Conservation (phyloP, 768 basidiomycete species). For the Crassisporium funariophilum region DNA sequence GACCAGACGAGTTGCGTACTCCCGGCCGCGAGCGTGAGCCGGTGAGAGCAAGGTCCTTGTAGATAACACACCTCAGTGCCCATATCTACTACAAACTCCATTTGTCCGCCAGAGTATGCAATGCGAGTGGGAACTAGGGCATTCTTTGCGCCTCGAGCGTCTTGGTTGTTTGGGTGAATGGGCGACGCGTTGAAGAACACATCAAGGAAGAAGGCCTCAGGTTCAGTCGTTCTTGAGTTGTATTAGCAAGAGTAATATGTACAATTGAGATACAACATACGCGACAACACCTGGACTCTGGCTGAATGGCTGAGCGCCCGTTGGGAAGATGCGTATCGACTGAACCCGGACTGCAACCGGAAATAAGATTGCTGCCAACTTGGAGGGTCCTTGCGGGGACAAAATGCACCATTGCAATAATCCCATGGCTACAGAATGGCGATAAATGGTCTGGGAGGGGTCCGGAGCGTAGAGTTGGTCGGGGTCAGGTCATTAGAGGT, state of each 20-base stretch:
- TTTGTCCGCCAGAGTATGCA: slow-evolving; percentile 68
- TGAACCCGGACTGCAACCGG: slow-evolving; percentile 66
- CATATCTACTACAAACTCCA: slow-evolving; percentile 72
- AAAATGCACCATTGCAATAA: slow-evolving; percentile 74
- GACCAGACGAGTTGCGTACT: slow-evolving; percentile 79
- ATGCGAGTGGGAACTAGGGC: slow-evolving; percentile 71
- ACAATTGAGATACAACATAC: slow-evolving; percentile 37
- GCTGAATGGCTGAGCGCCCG: slow-evolving; percentile 60
- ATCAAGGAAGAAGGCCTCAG: slow-evolving; percentile 72
- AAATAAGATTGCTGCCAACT: slow-evolving; percentile 74
- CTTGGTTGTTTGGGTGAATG: slow-evolving; percentile 35
- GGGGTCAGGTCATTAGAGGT: background rate
- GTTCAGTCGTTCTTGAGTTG: slow-evolving; percentile 61
- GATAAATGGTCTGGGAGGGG: background rate
- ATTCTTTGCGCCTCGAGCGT: slow-evolving; percentile 62
- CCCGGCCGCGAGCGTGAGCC: slow-evolving; percentile 1
- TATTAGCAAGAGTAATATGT: slow-evolving; percentile 1
- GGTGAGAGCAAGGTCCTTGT: background rate
- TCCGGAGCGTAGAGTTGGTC: background rate
- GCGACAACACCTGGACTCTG: slow-evolving; percentile 62
- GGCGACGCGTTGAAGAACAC: slow-evolving; percentile 76
- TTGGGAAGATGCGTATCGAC: slow-evolving; percentile 71
- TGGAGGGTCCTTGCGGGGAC: slow-evolving; percentile 55
- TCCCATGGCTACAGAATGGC: slow-evolving; percentile 35
- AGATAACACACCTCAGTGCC: slow-evolving; percentile 56